Percentiles rank a stretch among this genome's conserved stretches.
Evolutionary conservation across 1,284 basidiomycete genomes (phyloP).

Genomic region (Boletellus sp.): DNA sequence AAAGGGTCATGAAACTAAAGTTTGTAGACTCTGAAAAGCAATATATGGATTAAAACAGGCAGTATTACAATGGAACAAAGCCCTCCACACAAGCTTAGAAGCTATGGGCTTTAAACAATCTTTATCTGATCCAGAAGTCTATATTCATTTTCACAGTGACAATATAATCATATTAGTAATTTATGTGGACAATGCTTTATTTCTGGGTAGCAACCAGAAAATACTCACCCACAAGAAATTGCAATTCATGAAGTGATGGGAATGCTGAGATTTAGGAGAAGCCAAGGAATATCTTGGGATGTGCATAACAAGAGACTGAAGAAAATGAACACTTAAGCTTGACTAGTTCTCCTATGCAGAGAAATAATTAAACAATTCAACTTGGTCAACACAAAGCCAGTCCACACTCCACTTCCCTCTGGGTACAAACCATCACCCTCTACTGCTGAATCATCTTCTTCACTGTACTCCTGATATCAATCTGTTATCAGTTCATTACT

Average conservation of each 20-base stretch:
- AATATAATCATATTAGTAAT: neutral
- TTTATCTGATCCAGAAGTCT: neutral
- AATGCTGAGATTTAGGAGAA: neutral
- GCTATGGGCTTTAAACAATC: no score
- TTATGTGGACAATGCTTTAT: neutral
- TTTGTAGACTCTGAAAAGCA: constrained; percentile 20
- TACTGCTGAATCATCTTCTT: no score
- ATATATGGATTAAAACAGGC: constrained; percentile 38
- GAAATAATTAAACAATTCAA: no score
- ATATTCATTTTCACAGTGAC: no score
- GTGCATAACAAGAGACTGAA: neutral
- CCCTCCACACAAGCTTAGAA: constrained; percentile 8
- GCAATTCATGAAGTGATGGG: neutral
- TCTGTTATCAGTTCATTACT: no score
- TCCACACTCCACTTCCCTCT: no score
- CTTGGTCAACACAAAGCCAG: no score
- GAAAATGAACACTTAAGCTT: neutral
- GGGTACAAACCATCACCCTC: no score
- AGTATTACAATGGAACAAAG: constrained; percentile 28
- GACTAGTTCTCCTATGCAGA: no score
- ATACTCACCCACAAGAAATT: neutral
- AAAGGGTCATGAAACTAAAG: constrained; percentile 11
- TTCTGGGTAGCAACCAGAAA: neutral
- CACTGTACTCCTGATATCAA: no score
- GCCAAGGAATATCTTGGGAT: neutral